Evolutionary conservation across 1,139 yeast genomes (phyloP).

Genomic region (Meyerozyma smithsonii): DNA sequence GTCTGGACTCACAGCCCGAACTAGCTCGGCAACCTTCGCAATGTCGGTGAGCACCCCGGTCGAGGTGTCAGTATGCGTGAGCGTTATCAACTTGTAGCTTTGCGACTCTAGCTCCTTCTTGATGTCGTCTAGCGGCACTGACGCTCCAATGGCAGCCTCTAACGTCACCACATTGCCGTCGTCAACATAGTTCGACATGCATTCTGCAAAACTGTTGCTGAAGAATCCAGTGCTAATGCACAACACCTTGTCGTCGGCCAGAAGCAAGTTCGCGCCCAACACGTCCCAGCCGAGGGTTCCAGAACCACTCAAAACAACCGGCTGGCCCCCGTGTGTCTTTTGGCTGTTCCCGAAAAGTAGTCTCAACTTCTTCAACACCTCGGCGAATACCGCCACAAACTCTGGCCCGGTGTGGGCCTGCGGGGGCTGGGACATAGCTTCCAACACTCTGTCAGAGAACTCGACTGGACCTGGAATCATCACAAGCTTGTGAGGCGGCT

Average conservation of each 20-base stretch:
- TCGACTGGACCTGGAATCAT: slow-evolving; percentile 7
- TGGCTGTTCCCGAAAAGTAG: slow-evolving; percentile 3
- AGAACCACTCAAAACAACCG: slow-evolving; percentile 4
- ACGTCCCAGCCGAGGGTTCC: slow-evolving; percentile 6
- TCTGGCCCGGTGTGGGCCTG: slow-evolving; percentile 5
- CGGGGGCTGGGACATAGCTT: slow-evolving; percentile 4
- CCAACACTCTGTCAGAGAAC: slow-evolving; percentile 5
- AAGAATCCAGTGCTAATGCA: slow-evolving; percentile 6
- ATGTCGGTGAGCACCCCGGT: slow-evolving; percentile 11
- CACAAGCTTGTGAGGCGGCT: slow-evolving; percentile 4
- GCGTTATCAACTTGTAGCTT: slow-evolving; percentile 5
- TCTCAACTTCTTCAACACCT: slow-evolving; percentile 3
- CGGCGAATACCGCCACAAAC: slow-evolving; percentile 3
- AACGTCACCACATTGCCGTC: slow-evolving; percentile 1
- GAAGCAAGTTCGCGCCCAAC: slow-evolving; percentile 4
- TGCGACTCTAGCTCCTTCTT: not conserved
- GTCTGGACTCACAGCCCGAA: slow-evolving; percentile 7
- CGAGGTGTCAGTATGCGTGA: slow-evolving; percentile 10
- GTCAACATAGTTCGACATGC: slow-evolving; percentile 4
- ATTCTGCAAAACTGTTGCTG: slow-evolving; percentile 4
- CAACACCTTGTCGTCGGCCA: slow-evolving; percentile 4
- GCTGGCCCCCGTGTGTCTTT: slow-evolving; percentile 3
- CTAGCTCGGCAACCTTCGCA: slow-evolving; percentile 5
- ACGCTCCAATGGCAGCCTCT: slow-evolving; percentile 3
- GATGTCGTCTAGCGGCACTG: slow-evolving; percentile 1